Conservation (phyloP, 768 basidiomycete species). For the Lactarius sanguifluus region DNA sequence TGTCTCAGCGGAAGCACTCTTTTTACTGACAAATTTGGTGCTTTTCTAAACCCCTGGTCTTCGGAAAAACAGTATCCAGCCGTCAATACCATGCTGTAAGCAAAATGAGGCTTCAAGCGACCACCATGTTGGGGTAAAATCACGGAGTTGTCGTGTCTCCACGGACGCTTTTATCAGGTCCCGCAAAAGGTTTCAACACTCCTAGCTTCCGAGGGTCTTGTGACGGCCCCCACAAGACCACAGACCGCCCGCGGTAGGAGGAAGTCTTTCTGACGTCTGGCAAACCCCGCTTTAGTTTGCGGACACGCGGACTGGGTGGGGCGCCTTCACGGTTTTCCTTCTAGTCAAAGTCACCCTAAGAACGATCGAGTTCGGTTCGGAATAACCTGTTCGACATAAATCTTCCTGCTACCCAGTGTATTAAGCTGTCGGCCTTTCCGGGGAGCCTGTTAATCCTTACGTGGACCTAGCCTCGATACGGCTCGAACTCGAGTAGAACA, state of each 20-base stretch:
- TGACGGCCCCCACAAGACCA: neutral
- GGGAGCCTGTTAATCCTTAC: neutral
- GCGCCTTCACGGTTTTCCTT: neutral
- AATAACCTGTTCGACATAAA: neutral
- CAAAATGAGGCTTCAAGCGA: neutral
- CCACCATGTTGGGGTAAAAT: neutral
- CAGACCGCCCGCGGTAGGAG: conserved; percentile 5
- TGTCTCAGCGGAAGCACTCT: neutral
- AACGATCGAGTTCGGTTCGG: neutral
- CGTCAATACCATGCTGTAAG: neutral
- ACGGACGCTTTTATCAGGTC: neutral
- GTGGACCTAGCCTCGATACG: neutral
- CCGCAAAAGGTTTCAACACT: neutral
- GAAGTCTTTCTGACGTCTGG: neutral
- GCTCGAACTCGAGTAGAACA: neutral
- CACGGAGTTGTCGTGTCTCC: neutral
- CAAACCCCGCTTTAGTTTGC: neutral
- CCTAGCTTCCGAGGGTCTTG: neutral
- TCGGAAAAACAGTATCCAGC: neutral
- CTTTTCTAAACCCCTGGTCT: neutral
- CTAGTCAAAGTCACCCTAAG: neutral
- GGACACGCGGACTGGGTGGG: neutral
- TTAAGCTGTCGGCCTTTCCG: neutral
- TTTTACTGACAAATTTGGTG: neutral
- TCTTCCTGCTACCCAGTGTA: neutral